Base-by-base conservation (phyloP, 108 stramenopile species). In the Fistulifera pelliculosa region DNA sequence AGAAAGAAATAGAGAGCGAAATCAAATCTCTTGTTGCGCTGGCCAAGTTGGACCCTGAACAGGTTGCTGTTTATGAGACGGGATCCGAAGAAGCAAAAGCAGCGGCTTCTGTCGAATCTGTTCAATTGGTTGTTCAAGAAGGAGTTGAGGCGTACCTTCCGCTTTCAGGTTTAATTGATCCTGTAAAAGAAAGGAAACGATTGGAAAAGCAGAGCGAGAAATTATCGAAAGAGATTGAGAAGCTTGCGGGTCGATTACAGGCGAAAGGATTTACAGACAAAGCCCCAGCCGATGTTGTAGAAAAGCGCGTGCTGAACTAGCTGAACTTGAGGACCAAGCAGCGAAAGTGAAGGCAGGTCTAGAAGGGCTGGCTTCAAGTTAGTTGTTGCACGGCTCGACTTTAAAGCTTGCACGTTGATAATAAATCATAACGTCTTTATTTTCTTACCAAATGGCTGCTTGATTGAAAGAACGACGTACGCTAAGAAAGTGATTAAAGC, bases 251-350 rank as follows among this genome's bases (percentile, higher is more conserved):
- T 18, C 26, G 93, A 27, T 66, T 94, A n/a, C 57, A 88, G 23
- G 77, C 84, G 12, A 77, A 75, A 47, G 93, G 93, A 39, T 94
- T 94, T 50, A 71, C 79, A 11, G 89, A 90, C 49, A 94, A 94
- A 68, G 93, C 93, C 10, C 86, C 86, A 8, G 64, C 70, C 23
- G 82, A 65, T 0, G 79, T 94, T 47, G 93, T 94, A 1, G 87
- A 87, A 89, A 85, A 56, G 87, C 85, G 7, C 74, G 70, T 61
- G 74, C 72, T 7, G 83, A 90, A 54, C 65, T 91, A 21, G 73
- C 73, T 13, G 87, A 91, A 55, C 68, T 93, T 13, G 83, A 91
- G 70, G 85, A 76, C 61, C 89, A 90, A 61, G 83, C 78, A 19
- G 75, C 65, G 10, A 90, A 87, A 54, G 79, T 91, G 16, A 31